phyloP scores from a whole-genome alignment of 2,329 filamentous ascomycete species.

The Akanthomyces muscarius region DNA sequence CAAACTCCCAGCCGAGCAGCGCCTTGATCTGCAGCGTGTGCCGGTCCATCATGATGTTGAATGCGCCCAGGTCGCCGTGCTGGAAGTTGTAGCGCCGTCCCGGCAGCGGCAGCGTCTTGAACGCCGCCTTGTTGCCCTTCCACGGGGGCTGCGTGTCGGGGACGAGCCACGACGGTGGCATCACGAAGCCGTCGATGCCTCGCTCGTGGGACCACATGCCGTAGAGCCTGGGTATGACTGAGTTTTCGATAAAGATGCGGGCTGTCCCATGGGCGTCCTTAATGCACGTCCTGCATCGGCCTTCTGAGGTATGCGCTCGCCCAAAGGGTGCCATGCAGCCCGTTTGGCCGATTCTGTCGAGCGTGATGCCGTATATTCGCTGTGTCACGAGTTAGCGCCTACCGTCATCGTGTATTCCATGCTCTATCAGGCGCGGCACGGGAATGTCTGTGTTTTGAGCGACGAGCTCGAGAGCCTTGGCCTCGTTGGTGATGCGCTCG shows the following conservation, averaged over 20 bases:
- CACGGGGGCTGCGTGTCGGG: constrained; percentile 9
- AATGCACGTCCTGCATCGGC: constrained; percentile 16
- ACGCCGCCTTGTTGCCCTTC: constrained; percentile 14
- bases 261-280: not conserved
- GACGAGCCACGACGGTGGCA: constrained; percentile 19
- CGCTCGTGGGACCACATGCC: constrained; percentile 2
- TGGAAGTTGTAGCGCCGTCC: constrained; percentile 18
- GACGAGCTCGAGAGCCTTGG: too few relatives aligned
- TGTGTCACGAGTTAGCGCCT: not conserved
- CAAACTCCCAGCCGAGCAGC: too few relatives aligned
- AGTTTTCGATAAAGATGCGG: too few relatives aligned
- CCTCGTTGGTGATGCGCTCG: too few relatives aligned
- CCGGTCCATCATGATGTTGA: constrained; percentile 18
- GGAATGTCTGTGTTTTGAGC: too few relatives aligned
- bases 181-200: constrained; percentile 20
- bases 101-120: constrained; percentile 7
- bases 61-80: constrained; percentile 17
- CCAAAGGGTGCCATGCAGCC: not conserved
- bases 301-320: not conserved
- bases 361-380: constrained; percentile 6
- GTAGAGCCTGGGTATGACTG: too few relatives aligned
- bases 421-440: too few relatives aligned
- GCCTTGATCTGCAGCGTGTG: constrained; percentile 18
- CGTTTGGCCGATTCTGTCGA: not conserved
- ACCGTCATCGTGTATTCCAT: too few relatives aligned